Percentiles rank a stretch among this genome's conserved stretches.
These are phyloP conservation scores for Podila minutissima DNA, from an alignment of 192 early-diverging fungal species.

Conservation along the genomic window DNA sequence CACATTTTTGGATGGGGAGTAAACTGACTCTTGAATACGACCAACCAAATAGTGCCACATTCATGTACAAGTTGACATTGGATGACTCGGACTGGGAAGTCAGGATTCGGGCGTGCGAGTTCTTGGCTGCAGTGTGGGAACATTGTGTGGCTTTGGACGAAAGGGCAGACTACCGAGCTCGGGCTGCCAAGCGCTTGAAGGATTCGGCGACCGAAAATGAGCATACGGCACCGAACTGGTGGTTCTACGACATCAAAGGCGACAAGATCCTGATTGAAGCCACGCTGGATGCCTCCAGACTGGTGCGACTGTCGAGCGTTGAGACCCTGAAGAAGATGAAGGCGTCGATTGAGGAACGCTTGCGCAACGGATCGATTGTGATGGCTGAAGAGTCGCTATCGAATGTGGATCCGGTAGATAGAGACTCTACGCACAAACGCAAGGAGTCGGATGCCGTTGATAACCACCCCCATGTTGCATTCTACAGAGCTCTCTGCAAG, in stretches of 20 bases:
- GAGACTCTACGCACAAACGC: background rate
- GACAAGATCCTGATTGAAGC: constrained; percentile 55
- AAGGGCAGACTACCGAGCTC: constrained; percentile 15
- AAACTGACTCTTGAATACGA: too few relatives aligned
- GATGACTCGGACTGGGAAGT: constrained; percentile 65
- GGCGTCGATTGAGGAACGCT: constrained; percentile 15
- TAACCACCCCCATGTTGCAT: constrained; percentile 24
- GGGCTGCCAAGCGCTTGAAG: constrained; percentile 37
- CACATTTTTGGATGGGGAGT: background rate
- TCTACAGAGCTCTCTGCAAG: constrained; percentile 36
- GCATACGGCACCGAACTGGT: constrained; percentile 22
- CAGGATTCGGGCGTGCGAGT: constrained; percentile 56
- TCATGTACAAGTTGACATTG: constrained; percentile 53
- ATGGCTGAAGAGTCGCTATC: constrained; percentile 17
- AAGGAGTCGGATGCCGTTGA: background rate
- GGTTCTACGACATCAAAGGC: constrained; percentile 58
- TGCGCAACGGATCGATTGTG: constrained; percentile 1
- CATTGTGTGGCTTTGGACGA: constrained; percentile 45
- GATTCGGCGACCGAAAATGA: constrained; percentile 7
- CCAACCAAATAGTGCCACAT: constrained; percentile 29
- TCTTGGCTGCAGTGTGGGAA: constrained; percentile 59
- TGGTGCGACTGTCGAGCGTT: constrained; percentile 45
- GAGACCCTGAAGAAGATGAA: constrained; percentile 29
- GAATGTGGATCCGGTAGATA: constrained; percentile 13
- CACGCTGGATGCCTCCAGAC: constrained; percentile 28